These are phyloP conservation scores for Rhodamnia argentea DNA, from an alignment of 345 rosid genomes.

Conservation along the genomic window DNA sequence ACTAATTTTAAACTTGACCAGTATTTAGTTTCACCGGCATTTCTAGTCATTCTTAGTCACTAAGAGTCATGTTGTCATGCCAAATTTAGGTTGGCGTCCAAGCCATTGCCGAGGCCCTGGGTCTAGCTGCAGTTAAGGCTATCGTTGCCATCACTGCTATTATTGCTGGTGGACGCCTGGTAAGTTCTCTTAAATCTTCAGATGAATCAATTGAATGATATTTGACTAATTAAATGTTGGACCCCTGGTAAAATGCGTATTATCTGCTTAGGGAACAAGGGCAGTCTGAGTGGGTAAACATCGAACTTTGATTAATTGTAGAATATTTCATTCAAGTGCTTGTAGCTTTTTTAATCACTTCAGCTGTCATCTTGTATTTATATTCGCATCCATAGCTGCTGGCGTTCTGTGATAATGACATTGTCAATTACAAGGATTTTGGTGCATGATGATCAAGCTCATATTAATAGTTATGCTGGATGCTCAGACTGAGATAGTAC, in stretches of 20 bases:
- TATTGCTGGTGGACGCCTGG: slow-evolving; percentile 98
- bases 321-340: background rate
- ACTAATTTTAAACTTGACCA: background rate
- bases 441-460: background rate
- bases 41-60: background rate
- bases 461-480: background rate
- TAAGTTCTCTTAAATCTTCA: slow-evolving; percentile 22
- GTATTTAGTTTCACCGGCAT: background rate
- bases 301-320: background rate
- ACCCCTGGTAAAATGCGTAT: background rate
- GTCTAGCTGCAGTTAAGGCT: slow-evolving; percentile 93
- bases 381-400: background rate
- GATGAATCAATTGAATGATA: background rate
- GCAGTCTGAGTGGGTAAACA: background rate
- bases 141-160: slow-evolving; percentile 90
- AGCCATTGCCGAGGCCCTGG: slow-evolving; percentile 99
- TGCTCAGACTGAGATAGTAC: background rate
- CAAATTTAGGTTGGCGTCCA: slow-evolving; percentile 74
- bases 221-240: background rate
- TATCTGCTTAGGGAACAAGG: background rate
- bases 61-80: background rate
- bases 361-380: background rate
- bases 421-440: background rate
- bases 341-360: background rate
- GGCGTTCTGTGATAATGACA: background rate